Conservation (phyloP, 139 green algal genomes). For the Ettlia oleoabundans region DNA sequence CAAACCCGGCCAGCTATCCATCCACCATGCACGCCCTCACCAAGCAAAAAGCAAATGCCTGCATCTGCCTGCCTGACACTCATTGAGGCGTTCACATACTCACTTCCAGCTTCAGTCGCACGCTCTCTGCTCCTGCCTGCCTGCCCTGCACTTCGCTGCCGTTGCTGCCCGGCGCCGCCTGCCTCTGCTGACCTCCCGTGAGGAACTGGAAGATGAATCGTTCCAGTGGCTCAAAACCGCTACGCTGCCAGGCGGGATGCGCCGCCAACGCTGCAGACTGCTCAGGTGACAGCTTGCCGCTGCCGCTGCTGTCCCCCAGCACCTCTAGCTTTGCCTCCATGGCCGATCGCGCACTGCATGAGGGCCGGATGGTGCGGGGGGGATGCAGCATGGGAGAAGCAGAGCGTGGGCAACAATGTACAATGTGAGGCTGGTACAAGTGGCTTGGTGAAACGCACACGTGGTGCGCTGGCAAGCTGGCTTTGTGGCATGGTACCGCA, state of each 20-base stretch:
- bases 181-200: not conserved
- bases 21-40: too few species aligned
- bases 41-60: too few species aligned
- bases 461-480: too few species aligned
- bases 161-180: not conserved
- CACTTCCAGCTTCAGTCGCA: constrained; percentile 87
- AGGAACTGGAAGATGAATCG: constrained; percentile 86
- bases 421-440: too few species aligned
- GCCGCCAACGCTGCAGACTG: constrained; percentile 54
- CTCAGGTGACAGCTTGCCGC: constrained; percentile 36
- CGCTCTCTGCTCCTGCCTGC: constrained; percentile 70
- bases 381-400: not conserved
- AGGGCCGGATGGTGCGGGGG: not conserved
- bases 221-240: constrained; percentile 76
- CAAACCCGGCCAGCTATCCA: too few species aligned
- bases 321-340: constrained; percentile 67
- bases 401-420: too few species aligned
- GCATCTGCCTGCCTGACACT: too few species aligned
- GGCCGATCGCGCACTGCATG: constrained; percentile 47
- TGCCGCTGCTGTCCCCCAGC: constrained; percentile 36
- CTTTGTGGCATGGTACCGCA: too few species aligned
- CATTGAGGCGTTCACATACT: too few species aligned
- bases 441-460: too few species aligned
- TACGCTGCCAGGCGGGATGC: constrained; percentile 56
- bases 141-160: not conserved